Evolutionary conservation across 495 filamentous ascomycete genomes (phyloP).

Genomic region (Hypoxylon rickii): DNA sequence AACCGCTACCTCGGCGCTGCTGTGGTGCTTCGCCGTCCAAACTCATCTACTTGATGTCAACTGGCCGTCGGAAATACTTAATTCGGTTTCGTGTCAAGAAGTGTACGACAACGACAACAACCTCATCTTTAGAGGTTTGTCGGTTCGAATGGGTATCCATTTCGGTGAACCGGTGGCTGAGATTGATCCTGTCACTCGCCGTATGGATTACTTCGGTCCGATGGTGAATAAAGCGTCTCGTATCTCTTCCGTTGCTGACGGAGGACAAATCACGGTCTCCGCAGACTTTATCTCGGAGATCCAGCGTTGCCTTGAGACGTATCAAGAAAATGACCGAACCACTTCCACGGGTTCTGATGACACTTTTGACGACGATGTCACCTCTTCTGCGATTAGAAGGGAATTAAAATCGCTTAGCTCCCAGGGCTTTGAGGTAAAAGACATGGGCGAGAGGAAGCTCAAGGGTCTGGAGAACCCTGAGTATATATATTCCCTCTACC

Average conservation of each 20-base stretch:
- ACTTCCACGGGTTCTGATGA: constrained; percentile 72
- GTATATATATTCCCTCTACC: constrained; percentile 90
- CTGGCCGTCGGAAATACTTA: constrained; percentile 93
- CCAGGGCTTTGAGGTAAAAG: constrained; percentile 96
- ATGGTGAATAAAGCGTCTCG: constrained; percentile 98
- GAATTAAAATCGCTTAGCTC: constrained; percentile 86
- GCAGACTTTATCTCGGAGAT: constrained; percentile 97
- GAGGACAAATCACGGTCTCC: constrained; percentile 94
- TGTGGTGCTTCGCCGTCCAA: constrained; percentile 97
- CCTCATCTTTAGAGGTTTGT: constrained; percentile 88
- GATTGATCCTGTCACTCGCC: constrained; percentile 90
- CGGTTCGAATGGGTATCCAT: constrained; percentile 96
- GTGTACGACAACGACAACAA: constrained; percentile 82
- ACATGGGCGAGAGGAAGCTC: constrained; percentile 88
- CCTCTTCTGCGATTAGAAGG: constrained; percentile 74
- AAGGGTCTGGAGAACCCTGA: constrained; percentile 99
- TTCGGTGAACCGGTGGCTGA: constrained; percentile 95
- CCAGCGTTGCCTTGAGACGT: constrained; percentile 84
- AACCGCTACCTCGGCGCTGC: constrained; percentile 86
- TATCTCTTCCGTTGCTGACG: constrained; percentile 93
- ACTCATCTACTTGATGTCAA: constrained; percentile 79
- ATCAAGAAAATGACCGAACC: constrained; percentile 73
- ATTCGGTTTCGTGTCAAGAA: constrained; percentile 81
- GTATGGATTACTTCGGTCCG: constrained; percentile 99
- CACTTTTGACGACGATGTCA: constrained; percentile 68